Percentiles rank a stretch among this genome's conserved stretches.
phyloP scores from a whole-genome alignment of 108 stramenopile genomes.

The Aurantiochytrium sp. region DNA sequence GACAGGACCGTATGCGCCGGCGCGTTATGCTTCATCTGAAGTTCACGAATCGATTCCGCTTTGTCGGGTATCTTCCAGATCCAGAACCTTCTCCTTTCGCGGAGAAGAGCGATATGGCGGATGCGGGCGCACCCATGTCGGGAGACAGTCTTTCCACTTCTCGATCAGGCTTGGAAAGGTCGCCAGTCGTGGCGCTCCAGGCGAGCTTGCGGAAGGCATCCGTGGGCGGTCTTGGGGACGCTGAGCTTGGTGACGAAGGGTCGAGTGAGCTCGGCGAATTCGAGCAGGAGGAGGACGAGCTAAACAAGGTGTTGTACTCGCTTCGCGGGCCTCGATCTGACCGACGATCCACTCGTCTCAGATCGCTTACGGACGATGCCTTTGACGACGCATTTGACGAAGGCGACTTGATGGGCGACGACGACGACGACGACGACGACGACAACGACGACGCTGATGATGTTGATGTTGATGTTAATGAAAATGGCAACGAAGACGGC shows the following conservation, averaged over 20 bases:
- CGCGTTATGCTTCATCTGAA: neutral
- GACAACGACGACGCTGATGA: neutral
- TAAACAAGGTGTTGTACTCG: neutral
- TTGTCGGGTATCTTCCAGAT: neutral
- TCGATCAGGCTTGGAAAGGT: too few species aligned
- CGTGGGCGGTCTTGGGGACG: neutral
- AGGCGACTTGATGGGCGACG: too few species aligned
- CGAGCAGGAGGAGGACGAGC: neutral
- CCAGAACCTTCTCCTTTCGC: neutral
- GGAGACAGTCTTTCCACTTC: too few species aligned
- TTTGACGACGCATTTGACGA: neutral
- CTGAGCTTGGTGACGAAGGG: neutral
- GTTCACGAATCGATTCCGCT: neutral
- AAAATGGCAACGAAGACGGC: too few species aligned
- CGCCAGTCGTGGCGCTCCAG: too few species aligned
- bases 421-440: neutral
- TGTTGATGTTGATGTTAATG: neutral
- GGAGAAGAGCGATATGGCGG: neutral
- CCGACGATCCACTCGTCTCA: neutral
- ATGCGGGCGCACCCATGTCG: too few species aligned
- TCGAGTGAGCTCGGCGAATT: too few species aligned
- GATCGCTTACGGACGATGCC: neutral
- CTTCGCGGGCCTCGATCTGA: neutral
- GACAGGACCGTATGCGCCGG: neutral
- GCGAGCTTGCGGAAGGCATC: too few species aligned